Conservation (phyloP, 345 rosid genomes). For the Populus deltoides region DNA sequence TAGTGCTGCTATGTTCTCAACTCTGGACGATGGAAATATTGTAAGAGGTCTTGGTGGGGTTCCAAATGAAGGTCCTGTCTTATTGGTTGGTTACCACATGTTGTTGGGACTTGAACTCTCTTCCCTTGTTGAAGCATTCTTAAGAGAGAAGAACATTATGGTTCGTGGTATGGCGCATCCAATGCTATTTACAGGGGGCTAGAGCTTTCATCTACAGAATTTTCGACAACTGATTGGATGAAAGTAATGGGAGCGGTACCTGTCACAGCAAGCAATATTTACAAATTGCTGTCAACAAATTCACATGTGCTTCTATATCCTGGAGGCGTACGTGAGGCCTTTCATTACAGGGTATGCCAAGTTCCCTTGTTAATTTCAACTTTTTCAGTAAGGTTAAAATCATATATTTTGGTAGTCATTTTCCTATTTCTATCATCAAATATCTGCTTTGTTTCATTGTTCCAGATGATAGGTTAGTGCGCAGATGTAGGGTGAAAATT, state of each 20-base stretch:
- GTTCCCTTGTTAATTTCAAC: neutral
- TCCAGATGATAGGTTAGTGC: neutral
- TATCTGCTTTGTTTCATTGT: no score
- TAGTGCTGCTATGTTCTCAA: constrained; percentile 60
- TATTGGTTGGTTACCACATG: constrained; percentile 81
- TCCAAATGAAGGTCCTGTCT: constrained; percentile 77
- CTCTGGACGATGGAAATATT: constrained; percentile 64
- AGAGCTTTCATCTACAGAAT: constrained; percentile 18
- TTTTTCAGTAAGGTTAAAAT: neutral
- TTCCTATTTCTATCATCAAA: no score
- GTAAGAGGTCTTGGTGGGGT: constrained; percentile 77
- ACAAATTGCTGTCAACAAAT: constrained; percentile 54
- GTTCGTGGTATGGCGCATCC: constrained; percentile 71
- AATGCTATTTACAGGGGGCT: constrained; percentile 24
- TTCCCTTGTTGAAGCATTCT: constrained; percentile 53
- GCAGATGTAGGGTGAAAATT: neutral
- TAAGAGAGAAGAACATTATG: constrained; percentile 58
- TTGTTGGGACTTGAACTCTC: constrained; percentile 60
- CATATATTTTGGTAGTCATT: no score
- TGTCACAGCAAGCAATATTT: constrained; percentile 54
- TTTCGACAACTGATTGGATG: constrained; percentile 47
- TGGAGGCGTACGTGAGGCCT: constrained; percentile 80
- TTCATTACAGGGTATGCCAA: constrained; percentile 60
- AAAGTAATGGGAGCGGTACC: constrained; percentile 78
- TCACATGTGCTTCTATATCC: constrained; percentile 83